Conservation (phyloP, 257 asterid species). For the Anisodus acutangulus region DNA sequence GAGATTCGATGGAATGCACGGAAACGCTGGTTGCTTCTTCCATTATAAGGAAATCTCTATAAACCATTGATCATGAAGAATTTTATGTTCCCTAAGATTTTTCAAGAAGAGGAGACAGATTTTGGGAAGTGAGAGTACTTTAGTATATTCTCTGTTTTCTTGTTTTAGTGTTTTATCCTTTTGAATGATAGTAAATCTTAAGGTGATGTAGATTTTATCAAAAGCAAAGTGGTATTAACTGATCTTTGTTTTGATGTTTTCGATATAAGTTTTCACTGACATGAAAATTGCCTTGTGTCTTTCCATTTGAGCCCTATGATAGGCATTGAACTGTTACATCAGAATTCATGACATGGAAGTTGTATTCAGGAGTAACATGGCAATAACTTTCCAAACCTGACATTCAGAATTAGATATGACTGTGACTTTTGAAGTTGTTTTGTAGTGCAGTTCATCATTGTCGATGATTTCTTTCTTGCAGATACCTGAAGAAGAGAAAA, state of each 20-base stretch:
- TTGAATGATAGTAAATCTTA: not conserved
- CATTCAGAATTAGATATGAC: not conserved
- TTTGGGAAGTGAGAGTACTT: too few relatives aligned
- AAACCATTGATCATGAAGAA: too few relatives aligned
- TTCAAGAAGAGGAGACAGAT: too few relatives aligned
- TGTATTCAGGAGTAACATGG: not conserved
- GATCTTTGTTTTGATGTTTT: conserved; percentile 20
- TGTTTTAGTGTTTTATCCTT: too few relatives aligned
- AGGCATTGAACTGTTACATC: not conserved
- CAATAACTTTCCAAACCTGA: not conserved
- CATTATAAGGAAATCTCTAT: too few relatives aligned
- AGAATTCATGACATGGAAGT: not conserved
- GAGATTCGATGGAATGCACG: too few relatives aligned
- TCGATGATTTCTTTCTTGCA: conserved; percentile 31
- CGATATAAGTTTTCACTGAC: not conserved
- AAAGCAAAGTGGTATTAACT: not conserved
- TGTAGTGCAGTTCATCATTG: conserved; percentile 9
- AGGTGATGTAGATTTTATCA: conserved; percentile 8
- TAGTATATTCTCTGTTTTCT: too few relatives aligned
- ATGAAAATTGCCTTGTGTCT: not conserved
- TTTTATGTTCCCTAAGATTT: too few relatives aligned
- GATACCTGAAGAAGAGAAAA: conserved; percentile 59
- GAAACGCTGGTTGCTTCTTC: too few relatives aligned
- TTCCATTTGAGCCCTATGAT: not conserved
- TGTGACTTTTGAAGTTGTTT: conserved; percentile 4